These are phyloP conservation scores for Colletotrichum sp. DNA, from an alignment of 2,329 filamentous ascomycete genomes.

Conservation along the genomic window DNA sequence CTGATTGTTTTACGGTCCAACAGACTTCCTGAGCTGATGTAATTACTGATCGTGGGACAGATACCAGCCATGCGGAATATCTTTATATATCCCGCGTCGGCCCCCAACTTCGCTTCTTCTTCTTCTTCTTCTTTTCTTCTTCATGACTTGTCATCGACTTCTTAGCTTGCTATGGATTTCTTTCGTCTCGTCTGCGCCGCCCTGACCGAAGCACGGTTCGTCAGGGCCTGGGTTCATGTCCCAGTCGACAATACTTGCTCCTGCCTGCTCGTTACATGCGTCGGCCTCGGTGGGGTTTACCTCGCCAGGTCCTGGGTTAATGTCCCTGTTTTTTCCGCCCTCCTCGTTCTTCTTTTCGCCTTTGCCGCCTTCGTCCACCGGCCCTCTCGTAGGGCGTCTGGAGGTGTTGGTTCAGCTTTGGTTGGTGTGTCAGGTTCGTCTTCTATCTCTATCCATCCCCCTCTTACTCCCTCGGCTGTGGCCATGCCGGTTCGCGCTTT, in stretches of 20 bases:
- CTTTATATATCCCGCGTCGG: not conserved
- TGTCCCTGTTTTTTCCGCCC: not conserved
- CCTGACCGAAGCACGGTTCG: not conserved
- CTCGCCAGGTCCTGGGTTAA: not conserved
- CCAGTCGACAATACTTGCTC: not conserved
- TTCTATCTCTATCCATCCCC: not conserved
- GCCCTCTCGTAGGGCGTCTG: not conserved
- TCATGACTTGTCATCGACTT: not conserved
- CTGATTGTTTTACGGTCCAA: not conserved
- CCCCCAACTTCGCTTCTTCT: not conserved
- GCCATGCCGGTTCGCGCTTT: not conserved
- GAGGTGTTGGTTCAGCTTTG: not conserved
- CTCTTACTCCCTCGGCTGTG: not conserved
- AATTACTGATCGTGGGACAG: not conserved
- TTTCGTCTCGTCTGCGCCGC: constrained; percentile 1
- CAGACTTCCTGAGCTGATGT: not conserved
- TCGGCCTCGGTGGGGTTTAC: not conserved
- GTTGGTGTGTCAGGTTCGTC: not conserved
- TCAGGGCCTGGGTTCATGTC: not conserved
- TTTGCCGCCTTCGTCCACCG: not conserved
- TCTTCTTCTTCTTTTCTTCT: not conserved
- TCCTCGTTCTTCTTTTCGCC: not conserved
- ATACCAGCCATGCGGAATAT: not conserved
- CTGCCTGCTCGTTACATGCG: not conserved
- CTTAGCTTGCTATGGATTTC: not conserved